Evolutionary conservation across 1,284 basidiomycete species (phyloP).

Genomic region (Paramarasmius palmivorus): DNA sequence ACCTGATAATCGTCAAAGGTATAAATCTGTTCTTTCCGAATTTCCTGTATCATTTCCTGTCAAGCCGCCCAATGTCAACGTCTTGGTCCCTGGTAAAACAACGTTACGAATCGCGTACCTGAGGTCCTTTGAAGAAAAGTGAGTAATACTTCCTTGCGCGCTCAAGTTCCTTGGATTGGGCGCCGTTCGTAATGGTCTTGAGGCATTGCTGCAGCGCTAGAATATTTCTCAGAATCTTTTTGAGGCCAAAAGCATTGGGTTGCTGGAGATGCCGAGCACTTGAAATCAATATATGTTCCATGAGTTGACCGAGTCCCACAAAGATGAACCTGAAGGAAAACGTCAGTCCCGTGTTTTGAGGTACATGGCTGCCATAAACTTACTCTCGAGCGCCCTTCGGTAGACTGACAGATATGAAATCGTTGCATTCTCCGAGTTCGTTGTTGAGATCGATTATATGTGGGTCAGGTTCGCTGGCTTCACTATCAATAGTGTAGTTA

Average conservation of each 20-base stretch:
- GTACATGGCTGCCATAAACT: constrained; percentile 23
- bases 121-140: constrained; percentile 73
- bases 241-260: constrained; percentile 79
- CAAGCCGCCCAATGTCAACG: constrained; percentile 3
- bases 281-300: constrained; percentile 82
- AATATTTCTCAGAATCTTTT: constrained; percentile 90
- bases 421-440: constrained; percentile 79
- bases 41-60: constrained; percentile 74
- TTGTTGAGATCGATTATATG: constrained; percentile 88
- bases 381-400: constrained; percentile 69
- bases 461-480: constrained; percentile 88
- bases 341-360: constrained; percentile 8
- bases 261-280: constrained; percentile 73
- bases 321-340: constrained; percentile 68
- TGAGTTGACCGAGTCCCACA: constrained; percentile 82
- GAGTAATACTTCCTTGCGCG: constrained; percentile 82
- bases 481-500: constrained; percentile 79
- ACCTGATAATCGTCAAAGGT: constrained; percentile 90
- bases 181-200: constrained; percentile 71
- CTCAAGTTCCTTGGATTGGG: constrained; percentile 70
- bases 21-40: constrained; percentile 66
- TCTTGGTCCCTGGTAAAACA: constrained; percentile 2
- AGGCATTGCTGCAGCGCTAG: constrained; percentile 92
- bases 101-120: constrained; percentile 44
- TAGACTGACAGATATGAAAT: constrained; percentile 63